Base-by-base conservation (phyloP, 768 basidiomycete species). In the Leccinum aurantiacum region DNA sequence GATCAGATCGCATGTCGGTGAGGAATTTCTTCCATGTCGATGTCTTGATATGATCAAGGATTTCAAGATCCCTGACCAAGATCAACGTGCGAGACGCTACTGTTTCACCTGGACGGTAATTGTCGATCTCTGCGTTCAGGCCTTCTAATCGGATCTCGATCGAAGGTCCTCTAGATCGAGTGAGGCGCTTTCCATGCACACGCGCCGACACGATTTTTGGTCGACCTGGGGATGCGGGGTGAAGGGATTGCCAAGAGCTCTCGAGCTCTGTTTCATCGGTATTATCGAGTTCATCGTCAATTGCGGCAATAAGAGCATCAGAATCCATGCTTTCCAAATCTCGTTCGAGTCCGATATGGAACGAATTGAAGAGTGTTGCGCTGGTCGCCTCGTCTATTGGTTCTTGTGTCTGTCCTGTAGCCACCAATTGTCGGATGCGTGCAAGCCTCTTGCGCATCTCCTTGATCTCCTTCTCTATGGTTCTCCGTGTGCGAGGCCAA, bases 1-100 rank as follows among this genome's bases (percentile, higher is more conserved):
- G 87, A 75, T 96, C 94, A 7, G 89, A 82, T 41, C 89, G 84
- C 69, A 97, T 80, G 56, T 86, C 85, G 4, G 94, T 95, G 60
- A 99, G 77, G 72, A 99, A 98, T 72, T 96, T 98, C 76, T 88
- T 91, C 97, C 97, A 99, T 0, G 97, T 98, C 9, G 95, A 98
- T 0, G 95, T 95, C 78, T 92, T 95, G 80, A 99, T 94, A 69
- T 97, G 95, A 72, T 99, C 97, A 54, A 98, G 77, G 60, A 98
- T 97, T 74, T 97, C 93, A 19, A 93, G 67, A 61, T 92, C 85
- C 59, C 76, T 82, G 54, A 95, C 79, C 11, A 86, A 86, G 14
- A 84, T 82, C 51, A 90, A 80, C 2, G 85, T 82, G 55, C 89
- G 80, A 3, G 89, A 89, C 9, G 88, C 85, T 24, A 88, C 69